Base-by-base conservation (phyloP, 192 early-diverging fungal genomes). In the Rhizoclosmatium globosum region DNA sequence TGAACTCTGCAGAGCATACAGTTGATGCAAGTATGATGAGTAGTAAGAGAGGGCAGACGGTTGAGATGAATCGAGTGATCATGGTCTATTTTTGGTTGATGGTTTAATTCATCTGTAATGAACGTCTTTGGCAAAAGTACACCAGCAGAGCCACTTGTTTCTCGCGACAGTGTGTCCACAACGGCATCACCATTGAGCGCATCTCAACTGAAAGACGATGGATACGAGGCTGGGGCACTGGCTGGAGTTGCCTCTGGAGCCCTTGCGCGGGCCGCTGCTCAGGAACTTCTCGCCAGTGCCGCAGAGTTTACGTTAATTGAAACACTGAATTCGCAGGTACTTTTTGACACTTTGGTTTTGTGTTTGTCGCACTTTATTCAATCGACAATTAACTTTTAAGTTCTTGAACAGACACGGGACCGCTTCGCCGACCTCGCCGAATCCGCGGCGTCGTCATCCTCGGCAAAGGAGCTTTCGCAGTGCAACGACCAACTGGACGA, bases 251-350 rank as follows among this genome's bases (percentile, higher is more conserved):
- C 64, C 21, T 38, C 39, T 39, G 64, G 21, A 39, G 21, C 39
- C 38, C 21, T 39, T n/a, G 64, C 64, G 15, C n/a, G 39, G 38
- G n/a, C 39, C n/a, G 21, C 39, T 13, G 64, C 64, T 15, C 19
- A 65, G 21, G 64, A 65, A 39, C n/a, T 65, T n/a, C 38, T 65
- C n/a, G 64, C 38, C n/a, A 39, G 21, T 15, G 15, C 64, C 15
- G 19, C 64, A 13, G 64, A 65, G 13, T 39, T 65, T 19, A 19
- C 13, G 13, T n/a, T 65, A 39, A n/a, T 65, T 39, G 64, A 65
- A 38, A 39, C n/a, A n/a, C 15, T 65, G 64, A 65, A 65, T 39
- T n/a, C 64, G 7, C 21, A 65, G 64, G 64, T 65, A 15, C 21
- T 65, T 19, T n/a, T 38, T 3, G 64, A 65, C 38, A 65, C 64